Conservation (phyloP, 2,329 filamentous ascomycete species). For the Plectosphaerella plurivora region DNA sequence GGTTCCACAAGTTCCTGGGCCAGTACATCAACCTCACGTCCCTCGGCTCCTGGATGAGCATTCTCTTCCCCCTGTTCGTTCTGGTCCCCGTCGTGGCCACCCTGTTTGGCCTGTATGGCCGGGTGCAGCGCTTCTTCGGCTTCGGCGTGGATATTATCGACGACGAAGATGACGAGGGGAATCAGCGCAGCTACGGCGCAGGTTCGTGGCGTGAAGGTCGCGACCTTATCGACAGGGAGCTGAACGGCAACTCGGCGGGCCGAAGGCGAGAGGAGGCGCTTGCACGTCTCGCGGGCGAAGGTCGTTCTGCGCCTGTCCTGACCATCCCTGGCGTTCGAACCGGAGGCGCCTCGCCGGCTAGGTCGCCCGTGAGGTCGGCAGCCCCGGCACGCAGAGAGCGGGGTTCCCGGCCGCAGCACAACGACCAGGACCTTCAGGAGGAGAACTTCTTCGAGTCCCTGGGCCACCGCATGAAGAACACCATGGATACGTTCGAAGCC, state of each 20-base stretch:
- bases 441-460: slow-evolving; percentile 82
- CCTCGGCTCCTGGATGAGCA: slow-evolving; percentile 78
- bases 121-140: slow-evolving; percentile 70
- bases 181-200: slow-evolving; percentile 62
- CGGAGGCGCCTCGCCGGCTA: slow-evolving; percentile 27
- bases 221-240: slow-evolving; percentile 82
- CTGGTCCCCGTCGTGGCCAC: slow-evolving; percentile 81
- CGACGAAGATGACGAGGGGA: slow-evolving; percentile 65
- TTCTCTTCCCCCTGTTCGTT: slow-evolving; percentile 83
- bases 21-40: slow-evolving; percentile 77
- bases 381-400: slow-evolving; percentile 22
- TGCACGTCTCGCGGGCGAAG: slow-evolving; percentile 21
- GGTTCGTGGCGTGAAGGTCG: slow-evolving; percentile 90
- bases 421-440: slow-evolving; percentile 60
- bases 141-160: slow-evolving; percentile 72
- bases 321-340: slow-evolving; percentile 37
- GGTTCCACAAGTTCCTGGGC: slow-evolving; percentile 86
- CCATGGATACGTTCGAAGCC: slow-evolving; percentile 75
- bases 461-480: slow-evolving; percentile 84
- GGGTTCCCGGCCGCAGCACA: slow-evolving; percentile 11
- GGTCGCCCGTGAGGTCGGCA: slow-evolving; percentile 40
- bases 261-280: slow-evolving; percentile 41
- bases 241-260: slow-evolving; percentile 58
- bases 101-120: slow-evolving; percentile 84
- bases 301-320: slow-evolving; percentile 40